Base-by-base conservation (phyloP, 306 rosid genomes). In the Acacia melanoxylon region DNA sequence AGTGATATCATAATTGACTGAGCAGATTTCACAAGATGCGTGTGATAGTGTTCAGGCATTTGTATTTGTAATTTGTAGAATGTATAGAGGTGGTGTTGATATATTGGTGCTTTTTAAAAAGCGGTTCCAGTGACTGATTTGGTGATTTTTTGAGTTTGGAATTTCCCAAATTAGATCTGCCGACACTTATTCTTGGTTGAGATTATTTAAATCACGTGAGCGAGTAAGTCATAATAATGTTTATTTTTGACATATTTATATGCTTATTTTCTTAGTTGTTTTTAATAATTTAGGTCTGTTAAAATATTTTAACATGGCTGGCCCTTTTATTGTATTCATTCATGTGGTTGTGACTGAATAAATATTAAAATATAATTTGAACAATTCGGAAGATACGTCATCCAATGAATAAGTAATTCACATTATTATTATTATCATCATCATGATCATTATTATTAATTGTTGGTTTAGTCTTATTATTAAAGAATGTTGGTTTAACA, bases 1-100 rank as follows among this genome's bases (percentile, higher is more conserved):
- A n/a, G 12, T 74, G 48, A 51, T 31, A 56, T 10, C 58, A 6
- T 70, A 20, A 79, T 24, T 42, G 27, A 25, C 29, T 19, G 62
- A 58, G 25, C 56, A 69, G 31, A 49, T 75, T 69, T 40, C 75
- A n/a, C 74, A 56, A 74, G 19, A 69, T 63, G 62, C 33, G 37
- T 29, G 46, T 75, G 24, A 20, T 79, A 27, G 83, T 65, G 74
- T 77, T 81, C 74, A 25, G 58, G 75, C 73, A 74, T 49, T 12
- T 74, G 41, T 37, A 37, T 37, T 37, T 37, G 8, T 37, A 37
- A 37, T 37, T 37, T 37, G 52, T 85, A 68, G 58, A 78, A 78
- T 80, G 87, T 51, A 77, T 68, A 59, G 51, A 15, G 68, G 74
- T 11, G 62, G 13, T 56, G 25, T 56, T 6, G 24, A 56, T 19